Evolutionary conservation across 192 early-diverging fungal species (phyloP), one percentile per base, ranked within the genome.

Genomic region (Helicostylum pulchrum): DNA sequence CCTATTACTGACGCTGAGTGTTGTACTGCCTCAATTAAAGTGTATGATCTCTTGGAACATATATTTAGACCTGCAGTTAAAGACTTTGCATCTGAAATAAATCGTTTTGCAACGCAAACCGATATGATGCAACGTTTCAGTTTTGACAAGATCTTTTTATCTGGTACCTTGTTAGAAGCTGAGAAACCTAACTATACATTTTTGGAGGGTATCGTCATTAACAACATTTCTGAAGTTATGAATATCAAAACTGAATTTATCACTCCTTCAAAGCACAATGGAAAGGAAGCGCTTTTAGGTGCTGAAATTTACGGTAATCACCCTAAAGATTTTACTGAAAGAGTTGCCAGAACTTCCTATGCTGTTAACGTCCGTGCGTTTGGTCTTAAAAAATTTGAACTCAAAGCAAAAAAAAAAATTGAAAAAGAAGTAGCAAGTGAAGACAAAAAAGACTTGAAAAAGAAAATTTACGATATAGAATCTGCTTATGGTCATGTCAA

Each of bases 91-190:
- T 43, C 21, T 2, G 43, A 59, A 5, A 44, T 59, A 15, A 20
- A 42, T 23, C 32, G 57, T 44, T 59, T 39, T 1, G 11, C 43
- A 5, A 59, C 42, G 2, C 36, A 59, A 45, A 45, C n/a, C 32
- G 19, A 14, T 5, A 26, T 59, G 19, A 44, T 7, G 7, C 43
- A 39, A 17, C 5, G 17, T 39, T 45, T 23, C 12, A 20, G 43
- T 15, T 43, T 59, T 26, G 43, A 59, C 1, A 45, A 45, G 17
- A 59, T 59, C 21, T 59, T 45, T 42, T 42, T 59, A 44, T 26
- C 39, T n/a, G 57, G 57, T 21, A 44, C 39, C 0, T 39, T 42
- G 9, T 39, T 59, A 5, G 57, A 45, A 23, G 39, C 57, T 45
- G 14, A 7, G 0, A 0, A 20, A 2, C 15, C 31, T 14, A 42